Base-by-base conservation (phyloP, 106 monocot genomes). In the Chionographis japonica region DNA sequence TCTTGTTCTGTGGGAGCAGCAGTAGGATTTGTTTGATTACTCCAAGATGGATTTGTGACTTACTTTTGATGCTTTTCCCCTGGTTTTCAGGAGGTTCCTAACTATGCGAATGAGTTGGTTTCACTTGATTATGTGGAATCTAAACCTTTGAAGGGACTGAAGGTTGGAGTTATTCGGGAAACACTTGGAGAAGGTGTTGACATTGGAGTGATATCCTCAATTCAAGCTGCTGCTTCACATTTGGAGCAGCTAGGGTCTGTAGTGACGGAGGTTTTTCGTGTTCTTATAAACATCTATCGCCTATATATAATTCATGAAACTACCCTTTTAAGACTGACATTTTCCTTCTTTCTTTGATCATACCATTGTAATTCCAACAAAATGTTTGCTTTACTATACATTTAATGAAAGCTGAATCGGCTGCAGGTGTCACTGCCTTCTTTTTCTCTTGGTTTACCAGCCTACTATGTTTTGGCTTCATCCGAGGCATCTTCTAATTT, bases 401-500 rank as follows among this genome's bases (percentile, higher is more conserved):
- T 46, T 4, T 46, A 46, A 46, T 8, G 8, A 46, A 8, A 46
- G 43, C 8, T 4, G 4, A 46, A 46, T 4, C 8, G 43, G 43
- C 39, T 74, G 65, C 66, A 97, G 97, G 87, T 89, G 38, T 97
- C 97, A 53, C 53, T 97, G 77, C 87, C 92, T 61, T 92, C 97
- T 5, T 97, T 89, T 74, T 82, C 79, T 81, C 89, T 97, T 68
- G 97, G 97, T 51, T 78, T 97, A 69, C 97, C 97, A 54, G 97
- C 97, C 40, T 97, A 92, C 71, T 97, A 97, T 77, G 80, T 97
- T 50, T 77, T 97, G 53, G 95, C 97, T 70, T 85, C 87, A 62
- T 97, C 92, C 38, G 95, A 97, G 76, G 89, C n/a, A 12, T 97
- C 95, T 72, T 97, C 95, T 64, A 97, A 97, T 85, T 74, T 97